These are phyloP conservation scores for Aspergillus amoenus DNA, from an alignment of 2,329 filamentous ascomycete species.

Conservation along the genomic window DNA sequence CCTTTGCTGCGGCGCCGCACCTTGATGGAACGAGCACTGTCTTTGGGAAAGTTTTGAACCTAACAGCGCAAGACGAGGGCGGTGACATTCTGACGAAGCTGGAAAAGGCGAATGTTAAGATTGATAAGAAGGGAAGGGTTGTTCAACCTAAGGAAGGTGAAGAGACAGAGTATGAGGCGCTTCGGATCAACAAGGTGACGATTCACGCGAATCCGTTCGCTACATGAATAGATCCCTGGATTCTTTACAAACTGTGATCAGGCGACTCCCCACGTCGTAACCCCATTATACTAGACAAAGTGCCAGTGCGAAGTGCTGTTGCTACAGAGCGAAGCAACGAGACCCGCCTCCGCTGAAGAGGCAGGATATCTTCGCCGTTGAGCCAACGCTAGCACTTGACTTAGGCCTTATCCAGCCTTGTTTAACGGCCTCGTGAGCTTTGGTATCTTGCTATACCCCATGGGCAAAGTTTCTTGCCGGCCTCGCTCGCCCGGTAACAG, in stretches of 20 bases:
- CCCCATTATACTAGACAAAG: background rate
- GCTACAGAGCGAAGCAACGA: background rate
- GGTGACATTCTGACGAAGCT: conserved; percentile 49
- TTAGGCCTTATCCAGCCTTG: background rate
- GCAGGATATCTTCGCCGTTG: background rate
- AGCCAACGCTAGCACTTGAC: background rate
- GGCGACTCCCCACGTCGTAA: background rate
- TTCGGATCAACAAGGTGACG: conserved; percentile 56
- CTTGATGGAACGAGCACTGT: conserved; percentile 67
- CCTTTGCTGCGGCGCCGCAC: conserved; percentile 61
- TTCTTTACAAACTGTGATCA: background rate
- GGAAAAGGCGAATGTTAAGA: conserved; percentile 59
- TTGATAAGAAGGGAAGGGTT: conserved; percentile 64
- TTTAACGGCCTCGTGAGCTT: background rate
- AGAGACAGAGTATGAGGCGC: conserved; percentile 46
- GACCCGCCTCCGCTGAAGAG: background rate
- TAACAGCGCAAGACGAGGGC: conserved; percentile 44
- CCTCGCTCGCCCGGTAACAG: background rate
- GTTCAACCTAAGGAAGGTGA: conserved; percentile 43
- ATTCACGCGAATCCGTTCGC: conserved; percentile 67
- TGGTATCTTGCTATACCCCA: background rate
- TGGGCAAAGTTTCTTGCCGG: background rate
- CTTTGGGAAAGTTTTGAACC: conserved; percentile 59
- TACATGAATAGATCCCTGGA: conserved; percentile 37
- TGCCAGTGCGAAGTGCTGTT: background rate